Conservation (phyloP, 2,329 filamentous ascomycete species). For the Phaeosphaeriaceae sp. region DNA sequence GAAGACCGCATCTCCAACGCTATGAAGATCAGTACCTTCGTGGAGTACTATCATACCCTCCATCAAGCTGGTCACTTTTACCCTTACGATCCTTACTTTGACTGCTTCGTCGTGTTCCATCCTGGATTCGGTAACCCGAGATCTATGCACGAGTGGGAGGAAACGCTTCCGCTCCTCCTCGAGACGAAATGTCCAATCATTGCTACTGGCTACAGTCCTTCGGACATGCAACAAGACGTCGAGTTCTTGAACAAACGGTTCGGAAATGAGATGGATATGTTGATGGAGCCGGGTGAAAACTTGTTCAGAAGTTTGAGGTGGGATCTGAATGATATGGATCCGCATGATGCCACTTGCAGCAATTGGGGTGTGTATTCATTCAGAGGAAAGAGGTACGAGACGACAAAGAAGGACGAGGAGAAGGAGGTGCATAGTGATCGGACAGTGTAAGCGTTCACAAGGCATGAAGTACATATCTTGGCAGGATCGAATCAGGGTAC, state of each 20-base stretch:
- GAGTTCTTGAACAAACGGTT: conserved; percentile 87
- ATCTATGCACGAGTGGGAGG: conserved; percentile 90
- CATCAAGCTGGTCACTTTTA: conserved; percentile 90
- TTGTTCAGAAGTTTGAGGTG: conserved; percentile 90
- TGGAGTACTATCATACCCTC: conserved; percentile 97
- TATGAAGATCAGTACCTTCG: conserved; percentile 96
- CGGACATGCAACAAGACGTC: conserved; percentile 91
- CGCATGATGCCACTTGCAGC: conserved; percentile 90
- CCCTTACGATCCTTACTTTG: conserved; percentile 97
- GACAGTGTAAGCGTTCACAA: conserved; percentile 27
- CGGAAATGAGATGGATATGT: conserved; percentile 86
- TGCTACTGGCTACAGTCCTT: conserved; percentile 94
- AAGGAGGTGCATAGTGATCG: conserved; percentile 43
- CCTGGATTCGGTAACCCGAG: conserved; percentile 94
- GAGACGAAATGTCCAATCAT: conserved; percentile 96
- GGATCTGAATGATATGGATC: conserved; percentile 96
- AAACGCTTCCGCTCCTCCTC: conserved; percentile 85
- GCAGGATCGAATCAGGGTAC: too few relatives aligned
- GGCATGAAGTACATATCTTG: conserved; percentile 17
- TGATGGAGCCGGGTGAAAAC: conserved; percentile 93
- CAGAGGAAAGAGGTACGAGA: conserved; percentile 91
- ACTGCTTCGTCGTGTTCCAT: conserved; percentile 96
- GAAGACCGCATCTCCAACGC: conserved; percentile 87
- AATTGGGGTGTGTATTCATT: conserved; percentile 99
- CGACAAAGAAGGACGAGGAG: conserved; percentile 61